Base-by-base conservation (phyloP, 768 basidiomycete species). In the Russula abietina region DNA sequence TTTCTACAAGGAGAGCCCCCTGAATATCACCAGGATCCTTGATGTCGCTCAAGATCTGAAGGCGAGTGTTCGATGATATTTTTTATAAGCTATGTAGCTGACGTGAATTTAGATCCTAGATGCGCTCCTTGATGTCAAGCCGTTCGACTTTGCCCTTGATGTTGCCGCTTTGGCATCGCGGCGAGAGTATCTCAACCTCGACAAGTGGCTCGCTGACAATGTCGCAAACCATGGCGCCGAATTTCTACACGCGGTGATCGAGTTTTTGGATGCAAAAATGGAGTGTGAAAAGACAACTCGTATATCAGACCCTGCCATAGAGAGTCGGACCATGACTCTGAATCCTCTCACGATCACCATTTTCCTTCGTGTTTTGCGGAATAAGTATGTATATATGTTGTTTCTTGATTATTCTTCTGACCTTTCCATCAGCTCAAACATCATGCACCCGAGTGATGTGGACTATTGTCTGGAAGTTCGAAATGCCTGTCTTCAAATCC, bases 31-130 rank as follows among this genome's bases (percentile, higher is more conserved):
- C 17, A 82, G 94, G 43, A 94, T 99, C 52, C 77, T 98, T 55
- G 97, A 99, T 70, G 90, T 98, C 30, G 94, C 93, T 11, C 92
- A 94, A 72, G 94, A 98, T 70, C 80, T 98, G 61, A 95, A 96
- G 79, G 94, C 89, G 71, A 67, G 81, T 73, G 16, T 41, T 22
- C 59, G 10, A 50, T 24, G 36, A 39, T 33, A n/a, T 43, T 30
- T 12, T 55, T 22, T 16, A 11, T 14, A n/a, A 33, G 59, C 51
- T 38, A 51, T 60, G 26, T 50, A 26, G 8, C 60, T 56, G 24
- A 39, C 16, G 17, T 26, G 4, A 26, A n/a, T 19, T 12, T 66
- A 93, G 91, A 94, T 97, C 65, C 80, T 98, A 53, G 94, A 96
- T 71, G 82, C 91, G n/a, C 79, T 99, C 24, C 81, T 99, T 53